A percentile compares a stretch with the other conserved stretches of the same genome.
Conservation (phyloP, 192 early-diverging fungal species). For the Coemansia interrupta region DNA sequence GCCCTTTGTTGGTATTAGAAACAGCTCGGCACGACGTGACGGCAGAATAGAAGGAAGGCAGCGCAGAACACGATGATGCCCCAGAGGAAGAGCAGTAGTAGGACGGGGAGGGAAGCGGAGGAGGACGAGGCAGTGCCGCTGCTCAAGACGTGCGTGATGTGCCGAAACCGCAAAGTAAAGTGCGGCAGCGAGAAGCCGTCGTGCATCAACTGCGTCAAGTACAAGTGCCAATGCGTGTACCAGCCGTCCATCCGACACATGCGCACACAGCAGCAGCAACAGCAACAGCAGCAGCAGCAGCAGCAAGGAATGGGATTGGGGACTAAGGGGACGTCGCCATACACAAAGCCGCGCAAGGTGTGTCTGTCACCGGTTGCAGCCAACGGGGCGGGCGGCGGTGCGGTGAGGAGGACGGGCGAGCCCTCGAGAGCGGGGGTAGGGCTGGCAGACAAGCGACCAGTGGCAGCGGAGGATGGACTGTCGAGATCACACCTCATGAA, state of each 20-base stretch:
- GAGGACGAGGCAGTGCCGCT: slow-evolving; percentile 25
- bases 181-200: slow-evolving; percentile 50
- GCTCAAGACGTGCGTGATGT: slow-evolving; percentile 52
- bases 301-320: neutral
- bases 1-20: no score
- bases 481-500: slow-evolving; percentile 44
- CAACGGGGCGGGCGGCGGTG: neutral
- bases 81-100: slow-evolving; percentile 26
- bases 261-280: slow-evolving; percentile 22
- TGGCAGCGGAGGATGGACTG: slow-evolving; percentile 8
- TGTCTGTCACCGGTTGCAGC: neutral
- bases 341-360: slow-evolving; percentile 6
- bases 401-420: neutral
- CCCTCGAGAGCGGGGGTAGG: no score
- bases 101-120: slow-evolving; percentile 8
- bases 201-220: slow-evolving; percentile 46
- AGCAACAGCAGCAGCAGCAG: slow-evolving; percentile 8
- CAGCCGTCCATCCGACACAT: slow-evolving; percentile 38
- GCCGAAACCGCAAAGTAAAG: slow-evolving; percentile 47
- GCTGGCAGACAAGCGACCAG: no score
- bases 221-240: slow-evolving; percentile 36
- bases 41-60: neutral
- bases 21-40: neutral
- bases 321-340: slow-evolving; percentile 1
- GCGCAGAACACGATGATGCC: slow-evolving; percentile 1